phyloP scores from a whole-genome alignment of 2,329 filamentous ascomycete genomes.

The Fusarium luffae region DNA sequence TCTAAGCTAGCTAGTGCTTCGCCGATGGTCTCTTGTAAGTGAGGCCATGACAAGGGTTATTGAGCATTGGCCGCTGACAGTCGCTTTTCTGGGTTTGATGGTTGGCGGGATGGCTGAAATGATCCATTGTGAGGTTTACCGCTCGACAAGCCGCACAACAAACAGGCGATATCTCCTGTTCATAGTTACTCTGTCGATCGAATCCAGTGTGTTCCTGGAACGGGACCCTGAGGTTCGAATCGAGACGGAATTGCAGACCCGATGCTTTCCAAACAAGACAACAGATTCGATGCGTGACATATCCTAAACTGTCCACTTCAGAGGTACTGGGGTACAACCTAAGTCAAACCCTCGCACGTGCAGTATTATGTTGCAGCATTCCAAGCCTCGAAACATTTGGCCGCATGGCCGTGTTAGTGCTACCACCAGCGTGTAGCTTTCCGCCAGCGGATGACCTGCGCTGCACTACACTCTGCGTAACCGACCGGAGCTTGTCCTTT shows the following conservation, averaged over 20 bases:
- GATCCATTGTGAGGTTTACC: constrained; percentile 37
- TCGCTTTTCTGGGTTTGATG: constrained; percentile 16
- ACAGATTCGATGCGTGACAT: constrained; percentile 29
- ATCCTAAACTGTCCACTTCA: constrained; percentile 30
- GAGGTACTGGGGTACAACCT: constrained; percentile 11
- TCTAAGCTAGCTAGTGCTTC: constrained; percentile 24
- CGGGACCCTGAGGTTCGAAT: constrained; percentile 12
- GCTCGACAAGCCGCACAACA: constrained; percentile 27
- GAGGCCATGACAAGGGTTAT: constrained; percentile 31
- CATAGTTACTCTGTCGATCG: constrained; percentile 27
- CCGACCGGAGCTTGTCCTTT: constrained; percentile 15
- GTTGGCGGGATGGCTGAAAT: constrained; percentile 34
- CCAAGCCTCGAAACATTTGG: constrained; percentile 40
- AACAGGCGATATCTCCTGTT: constrained; percentile 27
- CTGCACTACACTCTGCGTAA: constrained; percentile 35
- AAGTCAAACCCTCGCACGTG: constrained; percentile 44
- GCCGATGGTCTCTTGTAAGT: constrained; percentile 25
- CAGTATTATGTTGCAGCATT: constrained; percentile 40
- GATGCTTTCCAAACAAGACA: constrained; percentile 14
- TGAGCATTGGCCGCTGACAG: constrained; percentile 25
- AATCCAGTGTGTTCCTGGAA: background rate
- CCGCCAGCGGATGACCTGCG: constrained; percentile 34
- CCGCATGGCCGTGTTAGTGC: constrained; percentile 34
- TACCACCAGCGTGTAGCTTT: constrained; percentile 42
- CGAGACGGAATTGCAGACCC: constrained; percentile 27